phyloP scores from a whole-genome alignment of 495 filamentous ascomycete species.

The Hypoxylon cercidicola region DNA sequence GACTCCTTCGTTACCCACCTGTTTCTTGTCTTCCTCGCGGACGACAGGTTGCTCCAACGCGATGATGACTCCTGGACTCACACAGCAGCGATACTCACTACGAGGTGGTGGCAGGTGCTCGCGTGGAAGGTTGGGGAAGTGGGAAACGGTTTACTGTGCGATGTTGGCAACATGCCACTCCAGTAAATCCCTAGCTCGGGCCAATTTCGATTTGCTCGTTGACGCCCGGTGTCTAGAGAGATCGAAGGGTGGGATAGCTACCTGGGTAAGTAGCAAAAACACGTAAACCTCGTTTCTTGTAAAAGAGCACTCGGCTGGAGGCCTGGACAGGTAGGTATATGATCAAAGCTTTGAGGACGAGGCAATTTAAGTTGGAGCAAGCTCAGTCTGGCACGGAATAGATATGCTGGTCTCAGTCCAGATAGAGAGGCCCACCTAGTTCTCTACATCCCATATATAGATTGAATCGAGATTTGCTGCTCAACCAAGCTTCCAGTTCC shows the following conservation, averaged over 20 bases:
- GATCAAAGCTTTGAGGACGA: not conserved
- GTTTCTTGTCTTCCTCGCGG: slow-evolving; percentile 20
- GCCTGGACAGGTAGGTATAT: slow-evolving; percentile 2
- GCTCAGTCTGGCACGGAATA: slow-evolving; percentile 16
- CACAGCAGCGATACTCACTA: slow-evolving; percentile 9
- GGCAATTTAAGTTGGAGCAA: slow-evolving; percentile 14
- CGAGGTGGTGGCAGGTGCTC: not conserved
- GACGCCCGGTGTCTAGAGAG: not conserved
- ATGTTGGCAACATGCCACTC: not conserved
- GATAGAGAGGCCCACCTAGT: slow-evolving; percentile 28
- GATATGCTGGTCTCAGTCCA: slow-evolving; percentile 40
- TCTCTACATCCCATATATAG: slow-evolving; percentile 41
- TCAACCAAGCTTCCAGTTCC: slow-evolving; percentile 30
- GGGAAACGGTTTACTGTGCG: slow-evolving; percentile 1
- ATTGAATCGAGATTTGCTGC: slow-evolving; percentile 44
- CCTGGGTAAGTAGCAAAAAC: not conserved
- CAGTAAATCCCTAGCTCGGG: not conserved
- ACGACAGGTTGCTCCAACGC: slow-evolving; percentile 8
- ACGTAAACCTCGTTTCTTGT: not conserved
- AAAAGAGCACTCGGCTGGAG: not conserved
- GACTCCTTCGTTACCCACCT: slow-evolving; percentile 23
- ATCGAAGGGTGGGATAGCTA: not conserved
- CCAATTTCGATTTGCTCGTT: not conserved
- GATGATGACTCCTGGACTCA: slow-evolving; percentile 12
- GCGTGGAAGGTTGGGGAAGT: not conserved